Evolutionary conservation across 1,284 basidiomycete species (phyloP), one percentile per base, ranked within the genome.

Genomic region (Tilletia setariae): DNA sequence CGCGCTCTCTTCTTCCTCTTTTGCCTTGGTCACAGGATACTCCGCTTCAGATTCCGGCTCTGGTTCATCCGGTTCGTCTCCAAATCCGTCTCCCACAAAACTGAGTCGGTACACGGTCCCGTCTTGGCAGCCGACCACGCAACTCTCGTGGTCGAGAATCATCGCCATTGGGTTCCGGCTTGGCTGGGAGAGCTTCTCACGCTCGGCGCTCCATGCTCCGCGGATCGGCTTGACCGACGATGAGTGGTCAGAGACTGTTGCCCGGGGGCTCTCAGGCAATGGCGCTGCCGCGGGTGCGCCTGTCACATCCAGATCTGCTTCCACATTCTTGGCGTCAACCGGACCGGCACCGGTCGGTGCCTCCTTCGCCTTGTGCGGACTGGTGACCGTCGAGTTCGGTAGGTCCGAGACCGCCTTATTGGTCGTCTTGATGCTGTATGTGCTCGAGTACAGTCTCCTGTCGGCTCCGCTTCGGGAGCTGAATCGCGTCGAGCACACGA

Each of bases 401-500:
- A 23, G 19, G 46, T 23, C 46, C 46, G 46, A 49, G 4, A 23
- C 16, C 46, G 21, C 49, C 63, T 25, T 53, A 11, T 35, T 35
- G 15, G 40, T 11, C 21, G 2, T 44, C n/a, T 69, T 68, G 19
- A 71, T 68, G 15, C 74, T 73, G 30, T 73, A 70, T 1, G 76
- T 79, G 70, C 76, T 77, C 1, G 75, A 67, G 65, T 81, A 80
- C 25, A 84, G 78, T 59, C 79, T 73, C 43, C 91, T 85, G 83
- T 91, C 90, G 28, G 91, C 91, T 8, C 91, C 91, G 3, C 86
- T 85, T 64, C 91, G 85, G 19, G 90, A 89, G 80, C 90, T 91
- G 83, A 93, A 93, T 70, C 91, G 85, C 42, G 91, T 93, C 8
- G 91, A 90, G 66, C 91, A 92, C 16, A 92, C 89, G 1, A 93